A percentile compares a stretch with the other conserved stretches of the same genome.
Conservation (phyloP, 2,329 filamentous ascomycete genomes). For the Passalora sequoiae region DNA sequence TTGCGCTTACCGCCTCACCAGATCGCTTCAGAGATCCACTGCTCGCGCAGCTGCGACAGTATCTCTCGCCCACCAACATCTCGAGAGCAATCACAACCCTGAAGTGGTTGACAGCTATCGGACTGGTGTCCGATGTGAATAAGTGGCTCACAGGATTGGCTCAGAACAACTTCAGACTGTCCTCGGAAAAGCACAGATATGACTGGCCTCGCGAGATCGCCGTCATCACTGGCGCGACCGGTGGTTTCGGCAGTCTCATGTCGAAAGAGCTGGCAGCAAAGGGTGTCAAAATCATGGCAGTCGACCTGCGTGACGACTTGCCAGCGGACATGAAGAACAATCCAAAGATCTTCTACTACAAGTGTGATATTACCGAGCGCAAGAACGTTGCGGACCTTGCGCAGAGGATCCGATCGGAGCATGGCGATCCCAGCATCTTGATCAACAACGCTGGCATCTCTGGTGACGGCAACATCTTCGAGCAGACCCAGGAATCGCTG, state of each 20-base stretch:
- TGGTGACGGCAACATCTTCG: constrained; percentile 44
- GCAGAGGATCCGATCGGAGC: constrained; percentile 35
- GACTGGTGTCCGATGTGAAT: constrained; percentile 29
- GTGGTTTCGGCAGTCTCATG: constrained; percentile 38
- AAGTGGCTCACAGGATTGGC: constrained; percentile 27
- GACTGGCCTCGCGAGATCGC: constrained; percentile 36
- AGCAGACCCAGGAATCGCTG: constrained; percentile 42
- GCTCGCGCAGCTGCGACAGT: constrained; percentile 26
- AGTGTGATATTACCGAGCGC: constrained; percentile 47
- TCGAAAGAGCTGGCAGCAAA: constrained; percentile 33
- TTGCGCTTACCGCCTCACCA: constrained; percentile 29
- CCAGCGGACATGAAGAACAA: constrained; percentile 32
- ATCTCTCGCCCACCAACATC: constrained; percentile 27
- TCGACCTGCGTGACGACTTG: constrained; percentile 35
- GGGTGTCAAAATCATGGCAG: constrained; percentile 37
- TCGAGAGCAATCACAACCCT: constrained; percentile 24
- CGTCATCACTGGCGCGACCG: constrained; percentile 33
- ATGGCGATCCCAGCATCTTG: constrained; percentile 44
- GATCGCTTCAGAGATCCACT: constrained; percentile 27
- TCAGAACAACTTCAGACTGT: constrained; percentile 36
- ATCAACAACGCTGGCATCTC: constrained; percentile 51
- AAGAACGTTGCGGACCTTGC: constrained; percentile 43
- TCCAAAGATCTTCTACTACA: constrained; percentile 35
- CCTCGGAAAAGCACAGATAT: constrained; percentile 34
- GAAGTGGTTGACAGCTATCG: constrained; percentile 31